These are phyloP conservation scores for Eragrostis curvula DNA, from an alignment of 176 grass and related monocot genomes.

Conservation along the genomic window DNA sequence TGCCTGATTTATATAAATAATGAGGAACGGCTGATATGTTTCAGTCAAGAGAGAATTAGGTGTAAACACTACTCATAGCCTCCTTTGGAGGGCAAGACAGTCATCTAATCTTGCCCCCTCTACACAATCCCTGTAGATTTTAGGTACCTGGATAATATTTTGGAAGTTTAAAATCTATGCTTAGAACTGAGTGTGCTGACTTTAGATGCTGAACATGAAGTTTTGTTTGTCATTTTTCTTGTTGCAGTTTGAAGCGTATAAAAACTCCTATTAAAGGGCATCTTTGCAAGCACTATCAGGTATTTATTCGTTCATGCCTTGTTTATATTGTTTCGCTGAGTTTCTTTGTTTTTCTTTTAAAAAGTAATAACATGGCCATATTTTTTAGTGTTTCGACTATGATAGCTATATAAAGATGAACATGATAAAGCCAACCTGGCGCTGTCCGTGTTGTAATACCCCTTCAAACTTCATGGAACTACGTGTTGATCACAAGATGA, in stretches of 20 bases:
- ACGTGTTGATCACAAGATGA: constrained; percentile 81
- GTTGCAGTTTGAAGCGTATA: constrained; percentile 82
- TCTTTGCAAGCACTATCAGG: constrained; percentile 96
- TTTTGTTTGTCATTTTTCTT: constrained; percentile 21
- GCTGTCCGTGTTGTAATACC: constrained; percentile 87
- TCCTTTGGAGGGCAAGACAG: too few species aligned
- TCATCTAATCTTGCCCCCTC: too few species aligned
- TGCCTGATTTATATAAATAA: too few species aligned
- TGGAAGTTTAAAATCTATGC: not conserved
- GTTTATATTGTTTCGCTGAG: constrained; percentile 23
- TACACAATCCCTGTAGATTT: too few species aligned
- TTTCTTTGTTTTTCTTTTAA: not conserved
- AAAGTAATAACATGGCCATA: constrained; percentile 23
- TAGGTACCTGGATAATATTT: constrained; percentile 7
- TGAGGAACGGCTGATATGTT: too few species aligned
- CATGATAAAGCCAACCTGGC: constrained; percentile 83
- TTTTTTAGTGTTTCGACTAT: constrained; percentile 94
- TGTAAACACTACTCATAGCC: too few species aligned
- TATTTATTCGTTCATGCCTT: constrained; percentile 41
- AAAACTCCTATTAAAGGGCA: constrained; percentile 77
- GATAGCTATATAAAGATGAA: constrained; percentile 94
- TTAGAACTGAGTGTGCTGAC: not conserved
- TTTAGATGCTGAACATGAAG: constrained; percentile 4
- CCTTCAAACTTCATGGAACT: constrained; percentile 69
- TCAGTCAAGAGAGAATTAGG: too few species aligned